phyloP scores from a whole-genome alignment of 805 yeast genomes.

The Lachancea nothofagi region DNA sequence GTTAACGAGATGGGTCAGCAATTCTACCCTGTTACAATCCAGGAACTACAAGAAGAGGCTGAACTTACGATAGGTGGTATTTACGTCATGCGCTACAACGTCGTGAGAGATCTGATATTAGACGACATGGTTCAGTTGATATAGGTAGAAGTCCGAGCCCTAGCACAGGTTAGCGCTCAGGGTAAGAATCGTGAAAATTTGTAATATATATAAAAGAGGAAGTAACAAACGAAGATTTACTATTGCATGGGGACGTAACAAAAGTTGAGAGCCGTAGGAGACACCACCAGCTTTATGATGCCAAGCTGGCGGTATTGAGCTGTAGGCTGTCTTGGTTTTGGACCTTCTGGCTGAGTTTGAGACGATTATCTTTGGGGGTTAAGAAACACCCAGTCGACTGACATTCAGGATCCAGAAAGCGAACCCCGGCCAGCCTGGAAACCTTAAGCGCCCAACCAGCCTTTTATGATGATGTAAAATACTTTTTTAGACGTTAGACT shows the following conservation, averaged over 20 bases:
- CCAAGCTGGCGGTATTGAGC: background rate
- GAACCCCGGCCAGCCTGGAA: background rate
- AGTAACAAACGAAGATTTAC: background rate
- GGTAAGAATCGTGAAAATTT: background rate
- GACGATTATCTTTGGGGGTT: background rate
- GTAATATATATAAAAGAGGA: background rate
- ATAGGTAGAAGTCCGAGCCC: constrained; percentile 16
- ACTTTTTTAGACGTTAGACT: constrained; percentile 37
- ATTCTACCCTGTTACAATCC: constrained; percentile 37
- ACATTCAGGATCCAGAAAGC: background rate
- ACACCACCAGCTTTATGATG: background rate
- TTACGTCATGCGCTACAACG: constrained; percentile 66
- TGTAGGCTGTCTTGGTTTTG: background rate
- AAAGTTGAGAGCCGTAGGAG: too few species aligned
- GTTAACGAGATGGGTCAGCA: constrained; percentile 34
- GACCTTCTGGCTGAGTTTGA: background rate
- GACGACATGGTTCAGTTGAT: constrained; percentile 41
- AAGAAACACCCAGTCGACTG: background rate
- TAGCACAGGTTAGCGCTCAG: background rate
- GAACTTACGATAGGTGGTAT: constrained; percentile 59
- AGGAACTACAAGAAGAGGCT: constrained; percentile 45
- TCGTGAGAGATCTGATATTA: constrained; percentile 38
- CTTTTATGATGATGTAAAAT: constrained; percentile 24
- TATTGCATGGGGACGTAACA: too few species aligned
- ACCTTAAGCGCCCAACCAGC: too few species aligned